Evolutionary conservation across 2,329 filamentous ascomycete species (phyloP).

Genomic region (Rhytidhysteron rufulum): DNA sequence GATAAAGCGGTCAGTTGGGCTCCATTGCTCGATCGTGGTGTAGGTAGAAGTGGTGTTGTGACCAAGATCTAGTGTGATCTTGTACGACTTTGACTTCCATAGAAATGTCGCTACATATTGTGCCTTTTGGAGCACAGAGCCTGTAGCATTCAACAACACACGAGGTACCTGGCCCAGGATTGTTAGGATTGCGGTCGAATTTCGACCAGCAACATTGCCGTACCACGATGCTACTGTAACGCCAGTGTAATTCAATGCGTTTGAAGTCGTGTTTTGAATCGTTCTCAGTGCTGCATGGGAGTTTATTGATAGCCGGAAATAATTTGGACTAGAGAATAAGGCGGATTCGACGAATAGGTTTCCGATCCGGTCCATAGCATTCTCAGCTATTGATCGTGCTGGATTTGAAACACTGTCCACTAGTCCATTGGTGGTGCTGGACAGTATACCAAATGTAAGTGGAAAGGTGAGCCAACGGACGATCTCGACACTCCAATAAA

Average conservation of each 20-base stretch:
- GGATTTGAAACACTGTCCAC: conserved; percentile 22
- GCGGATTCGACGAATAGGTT: conserved; percentile 24
- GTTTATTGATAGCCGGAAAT: conserved; percentile 33
- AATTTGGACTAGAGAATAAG: conserved; percentile 25
- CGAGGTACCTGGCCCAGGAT: conserved; percentile 15
- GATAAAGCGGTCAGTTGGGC: conserved; percentile 55
- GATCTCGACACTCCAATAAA: conserved; percentile 35
- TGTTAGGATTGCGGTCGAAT: conserved; percentile 13
- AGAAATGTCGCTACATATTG: conserved; percentile 19
- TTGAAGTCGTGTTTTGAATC: conserved; percentile 33
- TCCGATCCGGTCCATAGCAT: conserved; percentile 31
- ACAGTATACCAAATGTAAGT: conserved; percentile 16
- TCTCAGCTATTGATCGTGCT: conserved; percentile 30
- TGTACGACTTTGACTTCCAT: conserved; percentile 32
- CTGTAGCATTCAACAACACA: conserved; percentile 6
- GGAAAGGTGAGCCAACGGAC: conserved; percentile 20
- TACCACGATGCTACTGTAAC: conserved; percentile 19
- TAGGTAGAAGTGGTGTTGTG: conserved; percentile 16
- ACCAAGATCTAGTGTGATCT: conserved; percentile 31
- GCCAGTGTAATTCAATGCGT: conserved; percentile 28
- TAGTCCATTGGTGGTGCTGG: conserved; percentile 13
- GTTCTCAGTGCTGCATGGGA: conserved; percentile 35
- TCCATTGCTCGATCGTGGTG: conserved; percentile 41
- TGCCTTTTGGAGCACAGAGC: conserved; percentile 9
- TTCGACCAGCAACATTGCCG: conserved; percentile 21